These are phyloP conservation scores for Solanum chacoense DNA, from an alignment of 305 asterid species.

Conservation along the genomic window DNA sequence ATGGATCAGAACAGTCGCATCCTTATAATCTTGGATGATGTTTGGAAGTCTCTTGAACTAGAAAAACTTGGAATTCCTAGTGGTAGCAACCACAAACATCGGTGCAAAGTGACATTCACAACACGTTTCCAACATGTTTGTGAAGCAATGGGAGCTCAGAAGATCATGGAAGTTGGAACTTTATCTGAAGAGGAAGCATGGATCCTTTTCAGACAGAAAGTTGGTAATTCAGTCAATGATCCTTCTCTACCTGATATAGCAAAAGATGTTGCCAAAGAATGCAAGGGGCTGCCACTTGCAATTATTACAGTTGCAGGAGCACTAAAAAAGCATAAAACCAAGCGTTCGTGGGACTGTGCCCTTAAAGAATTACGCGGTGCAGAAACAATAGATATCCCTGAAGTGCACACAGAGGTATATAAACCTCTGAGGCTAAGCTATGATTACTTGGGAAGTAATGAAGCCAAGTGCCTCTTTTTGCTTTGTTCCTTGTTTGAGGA, in stretches of 20 bases:
- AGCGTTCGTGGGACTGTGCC: neutral
- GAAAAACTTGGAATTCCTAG: neutral
- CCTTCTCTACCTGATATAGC: neutral
- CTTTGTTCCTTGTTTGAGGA: neutral
- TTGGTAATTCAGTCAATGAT: neutral
- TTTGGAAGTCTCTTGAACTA: neutral
- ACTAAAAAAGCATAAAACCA: neutral
- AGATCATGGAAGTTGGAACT: neutral
- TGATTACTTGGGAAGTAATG: neutral
- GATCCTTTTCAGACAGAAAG: neutral
- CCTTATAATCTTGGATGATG: neutral
- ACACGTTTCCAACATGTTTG: neutral
- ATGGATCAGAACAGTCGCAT: neutral
- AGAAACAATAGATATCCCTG: neutral
- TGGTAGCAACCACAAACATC: neutral
- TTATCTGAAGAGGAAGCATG: neutral
- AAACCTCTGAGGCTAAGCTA: neutral
- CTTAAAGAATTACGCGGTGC: neutral
- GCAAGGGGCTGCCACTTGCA: neutral
- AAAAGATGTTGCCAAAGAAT: neutral
- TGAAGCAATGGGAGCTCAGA: neutral
- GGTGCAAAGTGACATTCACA: neutral
- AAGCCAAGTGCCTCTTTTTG: neutral
- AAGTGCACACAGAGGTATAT: neutral
- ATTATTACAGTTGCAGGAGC: neutral